A percentile compares a stretch with the other conserved stretches of the same genome.
Evolutionary conservation across 2,329 filamentous ascomycete genomes (phyloP).

Genomic region (Colletotrichum navitas): DNA sequence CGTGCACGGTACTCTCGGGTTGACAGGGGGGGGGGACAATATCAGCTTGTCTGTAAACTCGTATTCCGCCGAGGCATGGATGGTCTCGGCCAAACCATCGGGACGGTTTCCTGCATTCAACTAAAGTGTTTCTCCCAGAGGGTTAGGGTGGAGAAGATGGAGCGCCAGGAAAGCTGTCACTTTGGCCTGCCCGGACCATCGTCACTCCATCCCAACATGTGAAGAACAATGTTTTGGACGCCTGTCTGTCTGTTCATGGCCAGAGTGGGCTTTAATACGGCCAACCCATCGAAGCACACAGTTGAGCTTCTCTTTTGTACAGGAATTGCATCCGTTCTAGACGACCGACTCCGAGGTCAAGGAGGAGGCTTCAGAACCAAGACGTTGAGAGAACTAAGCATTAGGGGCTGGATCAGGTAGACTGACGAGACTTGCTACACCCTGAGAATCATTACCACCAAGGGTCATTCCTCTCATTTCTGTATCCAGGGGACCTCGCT

Average conservation of each 20-base stretch:
- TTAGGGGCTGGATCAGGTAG: background rate
- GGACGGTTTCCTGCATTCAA: constrained; percentile 14
- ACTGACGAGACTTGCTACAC: background rate
- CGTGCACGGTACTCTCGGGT: no score
- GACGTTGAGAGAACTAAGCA: background rate
- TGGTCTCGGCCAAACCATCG: constrained; percentile 28
- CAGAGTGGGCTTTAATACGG: background rate
- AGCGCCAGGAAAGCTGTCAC: no score
- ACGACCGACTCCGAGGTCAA: background rate
- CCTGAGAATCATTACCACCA: no score
- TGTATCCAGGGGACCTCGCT: background rate
- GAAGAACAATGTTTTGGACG: background rate
- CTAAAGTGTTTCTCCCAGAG: background rate
- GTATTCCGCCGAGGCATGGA: constrained; percentile 9
- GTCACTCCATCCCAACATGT: no score
- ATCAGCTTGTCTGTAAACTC: no score
- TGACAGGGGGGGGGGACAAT: no score
- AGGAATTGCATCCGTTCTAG: background rate
- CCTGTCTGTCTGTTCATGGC: background rate
- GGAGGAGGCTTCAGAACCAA: background rate
- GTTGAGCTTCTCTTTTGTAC: background rate
- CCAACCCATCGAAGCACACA: background rate
- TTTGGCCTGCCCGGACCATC: background rate
- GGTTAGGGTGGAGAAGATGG: background rate
- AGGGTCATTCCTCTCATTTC: background rate